A percentile compares a stretch with the other conserved stretches of the same genome.
phyloP scores from a whole-genome alignment of 2,329 filamentous ascomycete genomes.

The Aspergillus sojae region DNA sequence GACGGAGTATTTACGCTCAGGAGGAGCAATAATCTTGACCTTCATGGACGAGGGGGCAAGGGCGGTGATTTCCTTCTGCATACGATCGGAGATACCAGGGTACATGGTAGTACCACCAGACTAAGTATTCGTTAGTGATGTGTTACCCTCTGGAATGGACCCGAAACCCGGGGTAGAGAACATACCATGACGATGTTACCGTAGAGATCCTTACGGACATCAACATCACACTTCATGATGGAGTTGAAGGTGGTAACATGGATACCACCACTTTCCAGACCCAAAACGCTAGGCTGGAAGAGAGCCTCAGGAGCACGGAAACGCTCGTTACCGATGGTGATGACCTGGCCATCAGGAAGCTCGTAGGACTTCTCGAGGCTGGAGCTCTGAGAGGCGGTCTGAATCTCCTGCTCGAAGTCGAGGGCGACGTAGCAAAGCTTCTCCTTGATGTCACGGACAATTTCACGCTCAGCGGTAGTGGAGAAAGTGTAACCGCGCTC shows the following conservation, averaged over 20 bases:
- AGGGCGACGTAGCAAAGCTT: slow-evolving; percentile 99
- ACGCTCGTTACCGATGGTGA: slow-evolving; percentile 99
- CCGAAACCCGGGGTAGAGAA: slow-evolving; percentile 24
- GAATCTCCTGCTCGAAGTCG: slow-evolving; percentile 99
- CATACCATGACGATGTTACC: slow-evolving; percentile 99
- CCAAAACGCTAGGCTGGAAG: slow-evolving; percentile 97
- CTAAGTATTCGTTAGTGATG: slow-evolving; percentile 51
- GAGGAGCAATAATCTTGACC: slow-evolving; percentile 99
- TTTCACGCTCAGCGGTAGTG: slow-evolving; percentile 99
- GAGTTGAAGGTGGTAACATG: slow-evolving; percentile 99
- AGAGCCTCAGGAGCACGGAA: slow-evolving; percentile 99
- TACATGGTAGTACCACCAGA: slow-evolving; percentile 99
- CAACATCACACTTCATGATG: slow-evolving; percentile 99
- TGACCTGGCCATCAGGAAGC: slow-evolving; percentile 98
- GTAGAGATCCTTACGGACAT: slow-evolving; percentile 99
- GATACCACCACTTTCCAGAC: slow-evolving; percentile 98
- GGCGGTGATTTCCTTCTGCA: slow-evolving; percentile 99
- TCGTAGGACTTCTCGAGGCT: slow-evolving; percentile 99
- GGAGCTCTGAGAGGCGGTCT: slow-evolving; percentile 98
- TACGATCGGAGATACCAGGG: slow-evolving; percentile 99
- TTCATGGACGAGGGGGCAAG: slow-evolving; percentile 99
- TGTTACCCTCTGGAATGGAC: slow-evolving; percentile 3
- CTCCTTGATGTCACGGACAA: slow-evolving; percentile 99
- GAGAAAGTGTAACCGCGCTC: slow-evolving; percentile 99
- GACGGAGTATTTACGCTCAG: slow-evolving; percentile 99